Base-by-base conservation (phyloP, 192 early-diverging fungal species). In the Dissophora ornata region DNA sequence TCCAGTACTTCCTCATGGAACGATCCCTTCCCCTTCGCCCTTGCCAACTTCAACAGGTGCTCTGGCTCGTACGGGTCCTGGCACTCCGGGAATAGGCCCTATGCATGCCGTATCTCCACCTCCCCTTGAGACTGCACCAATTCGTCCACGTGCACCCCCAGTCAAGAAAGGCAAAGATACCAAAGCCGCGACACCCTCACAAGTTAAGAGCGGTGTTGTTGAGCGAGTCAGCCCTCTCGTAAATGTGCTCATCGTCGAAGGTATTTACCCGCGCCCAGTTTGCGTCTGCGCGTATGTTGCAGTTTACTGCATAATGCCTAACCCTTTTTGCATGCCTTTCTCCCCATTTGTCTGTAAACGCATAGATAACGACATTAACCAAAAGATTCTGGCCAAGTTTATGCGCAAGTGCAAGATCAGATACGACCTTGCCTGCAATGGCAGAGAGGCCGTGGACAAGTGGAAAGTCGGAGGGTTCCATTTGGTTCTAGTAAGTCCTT, bases 161-260 rank as follows among this genome's bases (percentile, higher is more conserved):
- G 33, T 33, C 32, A 46, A 52, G 48, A 63, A 44, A 15, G 18
- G 22, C 18, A 60, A 52, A 26, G 66, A 58, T 24, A 22, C 25
- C 0, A 67, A 52, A 19, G 40, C 57, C 4, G 24, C 41, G 11
- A n/a, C 75, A 15, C 60, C 55, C n/a, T 64, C 79, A 2, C 16
- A 56, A 10, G 40, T 70, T 32, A 65, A 75, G 47, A 67, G 63
- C 33, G 62, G 57, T 44, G 71, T 65, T 30, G 71, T 62, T 16
- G 77, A 82, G 44, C 40, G 67, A 12, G 77, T 80, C 19, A 87
- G 85, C 63, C 87, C 87, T 4, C 84, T 87, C 21, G 85, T 94
- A 59, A 92, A 91, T 53, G 92, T 94, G 16, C 73, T 94, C 26
- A 88, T 94, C 34, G 93, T 93, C 0, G 93, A 94, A 83, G 88